Percentiles rank a stretch among this genome's conserved stretches.
These are phyloP conservation scores for Ulmus americana DNA, from an alignment of 331 rosid species.

Conservation along the genomic window DNA sequence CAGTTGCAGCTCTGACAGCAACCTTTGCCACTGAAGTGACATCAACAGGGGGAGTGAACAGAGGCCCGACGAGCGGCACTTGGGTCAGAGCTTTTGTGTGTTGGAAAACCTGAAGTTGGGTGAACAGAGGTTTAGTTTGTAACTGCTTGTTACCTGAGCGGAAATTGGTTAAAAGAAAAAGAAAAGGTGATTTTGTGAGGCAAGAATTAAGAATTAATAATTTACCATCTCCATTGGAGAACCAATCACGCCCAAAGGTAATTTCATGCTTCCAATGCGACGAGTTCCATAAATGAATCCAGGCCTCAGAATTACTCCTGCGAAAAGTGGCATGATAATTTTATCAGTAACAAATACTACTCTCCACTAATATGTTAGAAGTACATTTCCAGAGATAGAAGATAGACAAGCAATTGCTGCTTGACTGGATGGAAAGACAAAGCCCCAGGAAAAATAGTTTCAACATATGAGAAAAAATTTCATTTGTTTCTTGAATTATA, in stretches of 20 bases:
- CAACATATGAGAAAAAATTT: no score
- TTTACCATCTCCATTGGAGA: conserved; percentile 85
- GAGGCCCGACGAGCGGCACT: conserved; percentile 80
- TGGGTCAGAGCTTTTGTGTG: conserved; percentile 53
- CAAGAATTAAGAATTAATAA: conserved; percentile 10
- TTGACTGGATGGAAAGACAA: background rate
- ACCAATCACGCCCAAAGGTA: conserved; percentile 81
- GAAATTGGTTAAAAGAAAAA: background rate
- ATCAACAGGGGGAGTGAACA: conserved; percentile 78
- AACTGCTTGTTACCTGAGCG: background rate
- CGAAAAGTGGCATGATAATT: conserved; percentile 20
- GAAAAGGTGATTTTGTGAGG: no score
- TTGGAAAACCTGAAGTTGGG: conserved; percentile 57
- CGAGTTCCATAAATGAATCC: conserved; percentile 96
- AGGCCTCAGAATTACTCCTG: conserved; percentile 95
- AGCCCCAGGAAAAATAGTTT: background rate
- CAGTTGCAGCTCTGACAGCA: conserved; percentile 88
- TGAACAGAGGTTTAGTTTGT: background rate
- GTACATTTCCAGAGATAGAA: background rate
- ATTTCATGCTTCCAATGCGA: conserved; percentile 63
- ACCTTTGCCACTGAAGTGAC: conserved; percentile 75
- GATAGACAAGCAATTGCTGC: background rate
- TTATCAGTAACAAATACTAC: conserved; percentile 5
- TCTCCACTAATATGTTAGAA: background rate
- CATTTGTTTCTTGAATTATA: background rate